Base-by-base conservation (phyloP, 192 early-diverging fungal genomes). In the Entomortierella lignicola region DNA sequence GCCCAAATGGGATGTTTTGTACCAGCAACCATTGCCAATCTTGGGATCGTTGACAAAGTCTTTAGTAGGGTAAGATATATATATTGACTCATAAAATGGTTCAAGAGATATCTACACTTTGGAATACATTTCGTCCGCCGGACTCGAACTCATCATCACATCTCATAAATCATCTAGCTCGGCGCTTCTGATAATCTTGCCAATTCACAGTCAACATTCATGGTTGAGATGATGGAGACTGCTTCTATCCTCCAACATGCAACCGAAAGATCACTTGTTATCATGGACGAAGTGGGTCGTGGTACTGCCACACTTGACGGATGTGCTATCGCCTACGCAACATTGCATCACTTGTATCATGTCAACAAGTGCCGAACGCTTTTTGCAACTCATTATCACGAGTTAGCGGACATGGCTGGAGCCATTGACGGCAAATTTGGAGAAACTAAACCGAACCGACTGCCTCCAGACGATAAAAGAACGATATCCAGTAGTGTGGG, bases 331-430 rank as follows among this genome's bases (percentile, higher is more conserved):
- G 91, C 93, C 3, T 93, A 89, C 57, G 90, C 93, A 1, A 89
- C 89, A 0, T 77, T 93, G 12, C 71, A 86, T 60, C 80, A 89
- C 32, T 55, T 94, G 21, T 84, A 90, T 52, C 83, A 89, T 59
- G 34, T 60, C 12, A 85, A 85, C 44, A 52, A 82, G 25, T 91
- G 93, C 66, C 83, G 89, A 41, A 89, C 91, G 0, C 59, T 94
- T 6, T 92, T 94, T 86, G 93, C 91, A 7, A 94, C 93, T 0
- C 93, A 94, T 71, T 91, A 92, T 66, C 91, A 93, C 57, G 93
- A 94, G 63, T 72, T 94, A 23, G 82, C 88, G 8, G 83, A 85
- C 42, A 69, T 89, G 69, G 85, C 72, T 23, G 74, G 75, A 13
- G 67, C 67, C 5, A 32, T 63, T 17, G 8, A 41, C 21, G 75